phyloP scores from a whole-genome alignment of 2,329 filamentous ascomycete species.

The Fusarium bulbicola region DNA sequence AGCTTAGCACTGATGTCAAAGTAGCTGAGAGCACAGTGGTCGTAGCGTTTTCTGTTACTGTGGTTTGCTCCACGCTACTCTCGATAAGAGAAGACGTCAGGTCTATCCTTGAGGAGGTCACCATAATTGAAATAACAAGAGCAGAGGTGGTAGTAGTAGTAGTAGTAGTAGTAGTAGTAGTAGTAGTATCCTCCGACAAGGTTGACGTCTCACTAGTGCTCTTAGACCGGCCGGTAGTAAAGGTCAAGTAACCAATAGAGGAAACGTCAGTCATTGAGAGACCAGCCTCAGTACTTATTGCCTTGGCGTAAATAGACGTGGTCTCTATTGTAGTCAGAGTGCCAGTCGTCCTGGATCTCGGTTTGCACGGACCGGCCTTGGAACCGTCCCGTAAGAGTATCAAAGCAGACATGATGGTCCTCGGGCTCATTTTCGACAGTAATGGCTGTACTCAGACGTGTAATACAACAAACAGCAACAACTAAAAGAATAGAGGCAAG shows the following conservation, averaged over 20 bases:
- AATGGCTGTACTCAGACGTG: neutral
- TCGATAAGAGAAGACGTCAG: neutral
- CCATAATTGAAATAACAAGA: too few species aligned
- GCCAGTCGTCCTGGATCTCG: neutral
- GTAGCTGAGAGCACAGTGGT: too few species aligned
- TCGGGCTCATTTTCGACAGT: neutral
- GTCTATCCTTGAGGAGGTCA: neutral
- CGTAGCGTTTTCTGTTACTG: too few species aligned
- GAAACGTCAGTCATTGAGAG: neutral
- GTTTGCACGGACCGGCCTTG: neutral
- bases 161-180: neutral
- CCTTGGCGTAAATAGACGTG: rapidly evolving
- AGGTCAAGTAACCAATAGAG: neutral
- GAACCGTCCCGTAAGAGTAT: rapidly evolving
- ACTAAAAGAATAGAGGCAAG: too few species aligned
- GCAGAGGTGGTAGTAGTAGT: neutral
- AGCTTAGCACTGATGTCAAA: too few species aligned
- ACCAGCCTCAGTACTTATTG: neutral
- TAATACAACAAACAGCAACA: neutral
- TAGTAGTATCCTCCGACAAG: rapidly evolving
- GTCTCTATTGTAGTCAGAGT: rapidly evolving
- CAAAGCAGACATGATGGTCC: neutral
- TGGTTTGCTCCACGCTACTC: neutral
- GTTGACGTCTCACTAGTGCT: neutral
- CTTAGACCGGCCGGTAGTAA: neutral